Evolutionary conservation across 352 stramenopile species (phyloP).

Genomic region (Peronospora farinosa): DNA sequence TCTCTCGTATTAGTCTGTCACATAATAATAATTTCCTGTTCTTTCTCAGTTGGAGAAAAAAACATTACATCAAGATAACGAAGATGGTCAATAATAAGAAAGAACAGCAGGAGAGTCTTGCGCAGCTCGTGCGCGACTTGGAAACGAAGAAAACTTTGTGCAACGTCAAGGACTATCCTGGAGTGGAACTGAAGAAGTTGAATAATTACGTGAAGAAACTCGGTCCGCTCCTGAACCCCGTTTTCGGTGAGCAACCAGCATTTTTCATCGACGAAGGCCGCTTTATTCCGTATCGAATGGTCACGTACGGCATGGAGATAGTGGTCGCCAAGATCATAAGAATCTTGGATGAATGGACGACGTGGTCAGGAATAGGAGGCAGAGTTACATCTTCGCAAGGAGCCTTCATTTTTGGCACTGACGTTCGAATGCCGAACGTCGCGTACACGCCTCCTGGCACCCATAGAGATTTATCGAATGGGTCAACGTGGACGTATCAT

Average conservation of each 20-base stretch:
- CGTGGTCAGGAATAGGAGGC: constrained; percentile 6
- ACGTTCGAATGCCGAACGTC: constrained; percentile 9
- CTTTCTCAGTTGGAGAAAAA: too few species aligned
- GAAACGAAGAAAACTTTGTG: constrained; percentile 23
- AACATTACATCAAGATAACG: constrained; percentile 13
- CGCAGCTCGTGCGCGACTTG: constrained; percentile 18
- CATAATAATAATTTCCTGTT: too few species aligned
- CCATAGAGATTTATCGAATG: background rate
- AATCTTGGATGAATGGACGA: background rate
- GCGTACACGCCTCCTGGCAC: constrained; percentile 1
- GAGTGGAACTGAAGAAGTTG: too few species aligned
- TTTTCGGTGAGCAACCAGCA: constrained; percentile 17
- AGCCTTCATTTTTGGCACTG: constrained; percentile 4
- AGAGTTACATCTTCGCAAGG: constrained; percentile 8
- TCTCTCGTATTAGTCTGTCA: too few species aligned
- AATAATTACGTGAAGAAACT: constrained; percentile 16
- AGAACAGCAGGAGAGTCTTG: constrained; percentile 12
- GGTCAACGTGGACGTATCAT: constrained; percentile 15
- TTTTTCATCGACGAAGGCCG: constrained; percentile 28
- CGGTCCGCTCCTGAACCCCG: constrained; percentile 13
- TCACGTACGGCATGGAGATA: constrained; percentile 7
- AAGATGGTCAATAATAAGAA: constrained; percentile 9
- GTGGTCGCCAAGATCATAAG: constrained; percentile 10
- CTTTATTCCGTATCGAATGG: constrained; percentile 15
- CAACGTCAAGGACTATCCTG: constrained; percentile 9